Base-by-base conservation (phyloP, 805 yeast genomes). In the Pichia manshurica region DNA sequence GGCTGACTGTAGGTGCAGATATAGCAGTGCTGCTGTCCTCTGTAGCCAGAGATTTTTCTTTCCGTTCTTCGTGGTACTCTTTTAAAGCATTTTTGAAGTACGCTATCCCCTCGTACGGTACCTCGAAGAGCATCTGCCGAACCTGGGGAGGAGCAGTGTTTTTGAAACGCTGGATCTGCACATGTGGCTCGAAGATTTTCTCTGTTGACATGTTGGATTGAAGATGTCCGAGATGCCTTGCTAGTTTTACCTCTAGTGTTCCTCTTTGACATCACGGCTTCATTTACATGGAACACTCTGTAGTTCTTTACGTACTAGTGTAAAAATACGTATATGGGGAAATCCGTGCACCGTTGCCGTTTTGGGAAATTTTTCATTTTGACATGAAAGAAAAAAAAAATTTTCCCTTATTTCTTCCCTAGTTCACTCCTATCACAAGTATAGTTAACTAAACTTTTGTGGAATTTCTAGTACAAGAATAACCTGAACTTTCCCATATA, bases 81-180 rank as follows among this genome's bases (percentile, higher is more conserved):
- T 43, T 43, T 16, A 43, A 17, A 7, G 16, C 23, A 23, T 19
- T 22, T 5, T 28, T 15, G 29, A 43, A 35, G 19, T 16, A 6
- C 9, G 29, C 13, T 9, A 43, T 17, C 6, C 46, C 46, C 9
- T 25, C 28, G 21, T 45, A n/a, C 7, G 22, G 12, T 22, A 32
- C 13, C 21, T 15, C 9, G 22, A 21, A 33, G 5, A 17, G 12
- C 3, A 25, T 22, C 2, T 4, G 10, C 38, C 47, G 47, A 4
- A 45, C 47, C 19, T 45, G 47, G 13, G 22, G 34, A 2, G 47
- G 47, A 2, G 16, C 39, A 5, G 47, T 45, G 10, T 45, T 17
- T 21, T 37, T 25, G 42, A 45, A 45, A 15, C 38, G 4, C 39
- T 45, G 43, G 8, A 45, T 29, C 16, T 25, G 40, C 17, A 32